phyloP scores from a whole-genome alignment of 345 rosid genomes.

The Pistacia vera region DNA sequence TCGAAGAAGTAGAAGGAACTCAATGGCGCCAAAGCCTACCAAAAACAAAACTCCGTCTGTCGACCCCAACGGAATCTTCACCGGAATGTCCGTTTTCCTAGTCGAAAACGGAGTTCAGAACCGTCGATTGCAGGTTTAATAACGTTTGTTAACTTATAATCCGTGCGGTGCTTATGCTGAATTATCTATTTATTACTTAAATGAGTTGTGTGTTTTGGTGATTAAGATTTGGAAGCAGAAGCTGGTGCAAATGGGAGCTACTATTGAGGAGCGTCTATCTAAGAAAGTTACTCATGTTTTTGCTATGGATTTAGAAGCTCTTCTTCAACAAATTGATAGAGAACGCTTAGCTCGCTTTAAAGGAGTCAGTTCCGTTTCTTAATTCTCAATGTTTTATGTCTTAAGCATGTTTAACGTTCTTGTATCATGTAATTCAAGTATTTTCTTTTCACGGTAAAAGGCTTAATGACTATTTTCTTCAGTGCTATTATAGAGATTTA shows the following conservation, averaged over 20 bases:
- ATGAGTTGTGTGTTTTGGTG: background rate
- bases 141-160: no score
- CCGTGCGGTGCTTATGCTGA: background rate
- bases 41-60: constrained; percentile 41
- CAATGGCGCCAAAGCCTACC: constrained; percentile 79
- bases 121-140: constrained; percentile 79
- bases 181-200: background rate
- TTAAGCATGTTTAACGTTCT: background rate
- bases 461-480: background rate
- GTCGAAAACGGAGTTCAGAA: constrained; percentile 70
- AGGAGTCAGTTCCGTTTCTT: constrained; percentile 49
- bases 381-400: background rate
- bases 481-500: background rate
- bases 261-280: constrained; percentile 49
- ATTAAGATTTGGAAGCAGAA: constrained; percentile 88
- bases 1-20: constrained; percentile 3
- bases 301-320: constrained; percentile 50
- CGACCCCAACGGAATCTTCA: constrained; percentile 71
- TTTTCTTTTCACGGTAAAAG: no score
- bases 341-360: constrained; percentile 44
- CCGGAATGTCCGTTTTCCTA: constrained; percentile 65
- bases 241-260: constrained; percentile 84
- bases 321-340: constrained; percentile 41
- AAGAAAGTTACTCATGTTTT: constrained; percentile 66
- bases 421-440: background rate